A percentile compares a stretch with the other conserved stretches of the same genome.
phyloP scores from a whole-genome alignment of 495 filamentous ascomycete genomes.

The Cercophora scortea region DNA sequence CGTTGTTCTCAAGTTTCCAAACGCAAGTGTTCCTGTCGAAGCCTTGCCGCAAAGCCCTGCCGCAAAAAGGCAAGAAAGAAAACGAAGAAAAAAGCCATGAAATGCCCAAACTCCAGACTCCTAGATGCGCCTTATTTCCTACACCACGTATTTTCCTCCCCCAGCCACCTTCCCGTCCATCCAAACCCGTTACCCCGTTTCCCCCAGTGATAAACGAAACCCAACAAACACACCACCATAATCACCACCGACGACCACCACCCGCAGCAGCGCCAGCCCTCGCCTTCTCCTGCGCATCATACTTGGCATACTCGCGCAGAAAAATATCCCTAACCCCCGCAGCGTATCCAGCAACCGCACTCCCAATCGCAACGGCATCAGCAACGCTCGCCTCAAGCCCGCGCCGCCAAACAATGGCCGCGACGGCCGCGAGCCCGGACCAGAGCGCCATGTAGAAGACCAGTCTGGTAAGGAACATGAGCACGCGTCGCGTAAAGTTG shows the following conservation, averaged over 20 bases:
- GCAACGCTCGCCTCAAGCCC: constrained; percentile 53
- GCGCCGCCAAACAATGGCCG: constrained; percentile 51
- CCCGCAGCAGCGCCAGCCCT: neutral
- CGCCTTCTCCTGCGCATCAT: constrained; percentile 27
- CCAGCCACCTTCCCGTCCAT: no score
- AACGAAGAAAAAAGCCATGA: no score
- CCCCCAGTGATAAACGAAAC: neutral
- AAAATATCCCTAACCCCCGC: constrained; percentile 49
- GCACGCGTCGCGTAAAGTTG: constrained; percentile 54
- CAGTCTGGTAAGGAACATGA: constrained; percentile 68
- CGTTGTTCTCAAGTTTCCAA: no score
- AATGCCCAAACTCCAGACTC: no score
- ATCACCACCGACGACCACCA: neutral
- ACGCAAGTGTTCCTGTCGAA: no score
- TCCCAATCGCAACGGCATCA: constrained; percentile 39
- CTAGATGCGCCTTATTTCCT: neutral
- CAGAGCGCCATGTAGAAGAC: constrained; percentile 52
- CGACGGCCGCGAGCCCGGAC: constrained; percentile 40
- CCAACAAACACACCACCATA: neutral
- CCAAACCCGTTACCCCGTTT: neutral
- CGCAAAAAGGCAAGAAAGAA: no score
- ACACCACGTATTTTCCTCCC: neutral
- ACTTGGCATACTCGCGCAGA: constrained; percentile 44
- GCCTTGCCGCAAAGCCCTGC: no score
- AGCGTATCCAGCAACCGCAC: constrained; percentile 36